These are phyloP conservation scores for Scedosporium minutisporum DNA, from an alignment of 2,329 filamentous ascomycete species.

Conservation along the genomic window DNA sequence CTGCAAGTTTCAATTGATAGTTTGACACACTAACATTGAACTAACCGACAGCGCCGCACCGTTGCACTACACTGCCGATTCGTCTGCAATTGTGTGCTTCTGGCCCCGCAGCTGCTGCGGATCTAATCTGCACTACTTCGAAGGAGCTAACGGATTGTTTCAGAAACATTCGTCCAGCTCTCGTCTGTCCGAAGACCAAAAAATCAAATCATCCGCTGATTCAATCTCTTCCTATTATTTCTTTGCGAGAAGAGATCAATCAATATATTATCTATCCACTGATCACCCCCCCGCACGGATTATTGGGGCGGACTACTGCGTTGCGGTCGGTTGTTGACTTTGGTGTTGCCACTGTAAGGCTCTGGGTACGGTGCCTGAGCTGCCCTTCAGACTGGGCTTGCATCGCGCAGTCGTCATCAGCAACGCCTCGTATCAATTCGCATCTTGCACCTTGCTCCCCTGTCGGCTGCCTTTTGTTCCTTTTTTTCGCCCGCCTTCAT, in stretches of 20 bases:
- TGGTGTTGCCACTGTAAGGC: not conserved
- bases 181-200: not conserved
- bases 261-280: too few relatives aligned
- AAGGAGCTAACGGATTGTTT: not conserved
- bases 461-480: not conserved
- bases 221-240: too few relatives aligned
- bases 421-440: not conserved
- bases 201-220: too few relatives aligned
- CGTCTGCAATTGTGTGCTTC: not conserved
- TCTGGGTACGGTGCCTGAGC: not conserved
- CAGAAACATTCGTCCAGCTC: too few relatives aligned
- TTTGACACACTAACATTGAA: too few relatives aligned
- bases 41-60: too few relatives aligned
- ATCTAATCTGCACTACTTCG: not conserved
- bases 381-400: not conserved
- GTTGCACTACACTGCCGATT: not conserved
- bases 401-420: not conserved
- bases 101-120: not conserved
- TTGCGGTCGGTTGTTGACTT: not conserved
- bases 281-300: too few relatives aligned
- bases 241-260: too few relatives aligned
- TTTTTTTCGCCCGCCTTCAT: not conserved
- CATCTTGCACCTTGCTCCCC: not conserved
- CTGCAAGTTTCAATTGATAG: too few relatives aligned
- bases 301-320: too few relatives aligned